phyloP scores from a whole-genome alignment of 2,329 filamentous ascomycete genomes.

The Chrysoporthe puriensis region DNA sequence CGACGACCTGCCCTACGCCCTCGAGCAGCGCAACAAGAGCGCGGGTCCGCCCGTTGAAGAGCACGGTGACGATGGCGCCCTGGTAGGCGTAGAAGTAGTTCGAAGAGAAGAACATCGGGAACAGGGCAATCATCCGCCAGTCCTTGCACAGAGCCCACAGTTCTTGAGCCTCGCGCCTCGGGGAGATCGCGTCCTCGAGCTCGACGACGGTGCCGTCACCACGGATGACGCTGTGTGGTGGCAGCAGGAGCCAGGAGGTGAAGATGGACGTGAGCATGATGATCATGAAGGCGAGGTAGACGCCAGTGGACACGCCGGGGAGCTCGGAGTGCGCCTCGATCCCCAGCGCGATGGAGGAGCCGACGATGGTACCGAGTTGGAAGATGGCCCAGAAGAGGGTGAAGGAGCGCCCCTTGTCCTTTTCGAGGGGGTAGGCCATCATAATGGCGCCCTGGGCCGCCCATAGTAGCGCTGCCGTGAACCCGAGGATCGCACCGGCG shows the following conservation, averaged over 20 bases:
- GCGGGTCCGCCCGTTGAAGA: constrained; percentile 75
- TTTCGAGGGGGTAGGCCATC: constrained; percentile 31
- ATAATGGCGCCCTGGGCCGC: constrained; percentile 30
- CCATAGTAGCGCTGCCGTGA: constrained; percentile 32
- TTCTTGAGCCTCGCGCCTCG: constrained; percentile 29
- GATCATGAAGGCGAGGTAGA: constrained; percentile 36
- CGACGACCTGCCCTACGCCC: constrained; percentile 73
- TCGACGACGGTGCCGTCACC: constrained; percentile 31
- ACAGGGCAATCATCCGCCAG: constrained; percentile 64
- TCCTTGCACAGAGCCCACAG: constrained; percentile 28
- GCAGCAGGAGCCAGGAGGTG: constrained; percentile 30
- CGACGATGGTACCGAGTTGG: constrained; percentile 34
- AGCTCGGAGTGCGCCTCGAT: constrained; percentile 30
- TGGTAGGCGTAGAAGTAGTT: constrained; percentile 89
- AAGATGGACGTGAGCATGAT: constrained; percentile 32
- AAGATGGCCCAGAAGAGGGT: constrained; percentile 34
- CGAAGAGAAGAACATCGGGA: constrained; percentile 81
- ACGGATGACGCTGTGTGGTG: constrained; percentile 30
- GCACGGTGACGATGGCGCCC: constrained; percentile 70
- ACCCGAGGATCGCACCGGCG: constrained; percentile 29
- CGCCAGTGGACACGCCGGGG: constrained; percentile 33
- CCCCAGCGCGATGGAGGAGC: constrained; percentile 34
- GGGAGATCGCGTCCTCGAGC: constrained; percentile 28
- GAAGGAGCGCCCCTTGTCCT: constrained; percentile 32
- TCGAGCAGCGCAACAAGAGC: constrained; percentile 74